A percentile compares a stretch with the other conserved stretches of the same genome.
phyloP scores from a whole-genome alignment of 2,329 filamentous ascomycete species.

The Metarhizium rileyi region DNA sequence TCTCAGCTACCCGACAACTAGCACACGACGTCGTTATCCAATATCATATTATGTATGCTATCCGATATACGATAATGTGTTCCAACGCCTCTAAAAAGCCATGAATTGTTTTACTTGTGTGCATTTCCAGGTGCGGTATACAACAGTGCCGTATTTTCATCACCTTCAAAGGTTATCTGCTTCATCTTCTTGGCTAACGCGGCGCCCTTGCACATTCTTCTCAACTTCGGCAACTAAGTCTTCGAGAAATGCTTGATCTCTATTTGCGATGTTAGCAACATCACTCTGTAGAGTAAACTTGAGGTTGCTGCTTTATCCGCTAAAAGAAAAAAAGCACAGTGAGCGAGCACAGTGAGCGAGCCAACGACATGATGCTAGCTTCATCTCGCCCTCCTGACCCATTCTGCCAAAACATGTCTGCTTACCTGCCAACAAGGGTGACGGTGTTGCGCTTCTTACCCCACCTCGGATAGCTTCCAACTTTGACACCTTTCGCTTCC shows the following conservation, averaged over 20 bases:
- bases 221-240: conserved; percentile 69
- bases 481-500: conserved; percentile 71
- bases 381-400: too few relatives aligned
- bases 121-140: background rate
- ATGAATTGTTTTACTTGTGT: background rate
- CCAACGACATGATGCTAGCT: background rate
- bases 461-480: conserved; percentile 92
- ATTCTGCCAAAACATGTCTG: background rate
- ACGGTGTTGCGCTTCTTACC: conserved; percentile 81
- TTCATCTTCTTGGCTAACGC: conserved; percentile 62
- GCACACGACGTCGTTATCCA: too few relatives aligned
- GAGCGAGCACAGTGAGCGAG: background rate
- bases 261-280: conserved; percentile 19
- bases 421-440: conserved; percentile 62
- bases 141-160: too few relatives aligned
- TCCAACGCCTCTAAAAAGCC: too few relatives aligned
- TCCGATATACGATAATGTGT: too few relatives aligned
- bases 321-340: too few relatives aligned
- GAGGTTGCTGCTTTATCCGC: background rate
- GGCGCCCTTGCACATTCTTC: conserved; percentile 61
- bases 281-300: background rate
- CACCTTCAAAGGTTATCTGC: conserved; percentile 36
- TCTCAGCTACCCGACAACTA: too few relatives aligned
- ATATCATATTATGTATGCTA: too few relatives aligned
- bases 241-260: conserved; percentile 68